Conservation (phyloP, 2,329 filamentous ascomycete genomes). For the Phialemonium atrogriseum region DNA sequence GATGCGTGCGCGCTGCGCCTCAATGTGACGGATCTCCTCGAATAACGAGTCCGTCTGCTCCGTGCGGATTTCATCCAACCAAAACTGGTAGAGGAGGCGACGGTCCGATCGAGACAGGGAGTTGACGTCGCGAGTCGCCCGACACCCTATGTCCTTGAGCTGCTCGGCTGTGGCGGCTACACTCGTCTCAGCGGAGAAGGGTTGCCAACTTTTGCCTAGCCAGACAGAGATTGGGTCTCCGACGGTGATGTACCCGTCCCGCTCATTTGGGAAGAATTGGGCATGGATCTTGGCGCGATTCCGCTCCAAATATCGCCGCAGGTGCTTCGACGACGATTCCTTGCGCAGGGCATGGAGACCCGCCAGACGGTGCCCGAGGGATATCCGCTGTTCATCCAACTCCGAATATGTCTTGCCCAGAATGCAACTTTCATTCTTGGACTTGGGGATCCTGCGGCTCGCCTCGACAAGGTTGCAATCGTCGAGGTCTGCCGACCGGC, state of each 20-base stretch:
- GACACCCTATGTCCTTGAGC: too few relatives aligned
- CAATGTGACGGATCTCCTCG: neutral
- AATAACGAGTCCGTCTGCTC: slow-evolving; percentile 17
- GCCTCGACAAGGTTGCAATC: slow-evolving; percentile 39
- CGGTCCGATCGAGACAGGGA: neutral
- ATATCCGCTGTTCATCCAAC: neutral
- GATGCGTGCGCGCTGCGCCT: slow-evolving; percentile 7
- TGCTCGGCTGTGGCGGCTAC: too few relatives aligned
- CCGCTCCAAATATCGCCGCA: neutral
- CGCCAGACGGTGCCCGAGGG: too few relatives aligned
- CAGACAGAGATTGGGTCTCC: too few relatives aligned
- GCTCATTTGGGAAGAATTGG: neutral
- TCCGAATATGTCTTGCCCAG: neutral
- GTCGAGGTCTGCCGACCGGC: slow-evolving; percentile 43
- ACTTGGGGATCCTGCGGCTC: slow-evolving; percentile 20
- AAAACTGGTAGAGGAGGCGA: neutral
- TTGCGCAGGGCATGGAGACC: too few relatives aligned
- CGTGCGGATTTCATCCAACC: slow-evolving; percentile 23
- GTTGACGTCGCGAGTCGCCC: neutral
- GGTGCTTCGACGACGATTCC: too few relatives aligned
- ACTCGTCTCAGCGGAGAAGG: too few relatives aligned
- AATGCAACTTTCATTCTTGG: slow-evolving; percentile 12
- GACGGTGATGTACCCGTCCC: neutral
- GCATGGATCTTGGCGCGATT: neutral
- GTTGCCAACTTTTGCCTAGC: too few relatives aligned